A percentile compares a stretch with the other conserved stretches of the same genome.
Conservation (phyloP, 805 yeast species). For the Candida golubevii region DNA sequence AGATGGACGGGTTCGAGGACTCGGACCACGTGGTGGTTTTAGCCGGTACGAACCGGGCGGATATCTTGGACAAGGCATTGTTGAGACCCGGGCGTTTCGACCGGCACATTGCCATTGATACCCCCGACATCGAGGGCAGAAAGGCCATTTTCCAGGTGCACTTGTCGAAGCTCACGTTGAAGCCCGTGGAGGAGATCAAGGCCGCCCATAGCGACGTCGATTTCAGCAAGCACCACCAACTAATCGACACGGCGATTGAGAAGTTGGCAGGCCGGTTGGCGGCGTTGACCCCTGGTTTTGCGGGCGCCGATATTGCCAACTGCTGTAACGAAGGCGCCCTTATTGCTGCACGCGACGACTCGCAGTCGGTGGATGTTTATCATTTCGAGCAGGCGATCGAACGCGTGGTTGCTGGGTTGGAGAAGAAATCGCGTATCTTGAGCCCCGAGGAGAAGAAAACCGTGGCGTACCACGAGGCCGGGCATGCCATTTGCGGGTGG, state of each 20-base stretch:
- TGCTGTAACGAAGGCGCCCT: conserved; percentile 96
- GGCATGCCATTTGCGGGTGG: conserved; percentile 99
- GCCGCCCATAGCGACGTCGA: conserved; percentile 35
- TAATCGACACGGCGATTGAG: conserved; percentile 24
- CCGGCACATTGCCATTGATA: conserved; percentile 85
- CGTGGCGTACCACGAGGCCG: conserved; percentile 98
- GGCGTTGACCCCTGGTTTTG: conserved; percentile 95
- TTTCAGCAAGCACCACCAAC: conserved; percentile 36
- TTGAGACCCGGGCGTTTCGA: conserved; percentile 98
- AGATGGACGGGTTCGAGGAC: conserved; percentile 95
- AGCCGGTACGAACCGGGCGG: conserved; percentile 97
- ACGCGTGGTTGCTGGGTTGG: conserved; percentile 94
- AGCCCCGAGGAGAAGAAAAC: conserved; percentile 82
- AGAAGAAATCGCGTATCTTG: conserved; percentile 79
- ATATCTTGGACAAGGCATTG: conserved; percentile 86
- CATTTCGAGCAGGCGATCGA: conserved; percentile 97
- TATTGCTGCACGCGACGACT: conserved; percentile 86
- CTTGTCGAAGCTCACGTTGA: conserved; percentile 63
- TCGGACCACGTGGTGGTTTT: conserved; percentile 92
- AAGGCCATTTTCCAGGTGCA: conserved; percentile 90
- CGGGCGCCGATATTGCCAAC: conserved; percentile 98
- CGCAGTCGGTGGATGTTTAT: conserved; percentile 59
- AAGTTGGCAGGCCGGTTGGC: conserved; percentile 81
- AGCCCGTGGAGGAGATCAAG: conserved; percentile 33
- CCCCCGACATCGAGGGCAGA: conserved; percentile 93